phyloP scores from a whole-genome alignment of 2,329 filamentous ascomycete genomes.

The Dryadomyces quercivorus region DNA sequence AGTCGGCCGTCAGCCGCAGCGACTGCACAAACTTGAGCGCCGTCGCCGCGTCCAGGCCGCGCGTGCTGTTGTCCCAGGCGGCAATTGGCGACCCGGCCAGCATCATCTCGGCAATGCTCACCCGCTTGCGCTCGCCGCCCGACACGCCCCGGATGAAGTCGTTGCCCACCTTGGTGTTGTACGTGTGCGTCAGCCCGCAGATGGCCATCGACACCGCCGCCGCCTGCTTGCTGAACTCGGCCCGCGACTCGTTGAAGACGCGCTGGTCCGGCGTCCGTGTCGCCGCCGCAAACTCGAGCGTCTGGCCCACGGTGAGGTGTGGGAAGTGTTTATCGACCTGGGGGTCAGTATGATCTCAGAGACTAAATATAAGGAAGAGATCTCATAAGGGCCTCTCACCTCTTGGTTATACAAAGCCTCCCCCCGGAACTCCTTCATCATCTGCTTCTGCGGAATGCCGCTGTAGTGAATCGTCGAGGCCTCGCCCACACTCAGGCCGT shows the following conservation, averaged over 20 bases:
- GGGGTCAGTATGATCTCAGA: not conserved
- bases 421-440: conserved; percentile 49
- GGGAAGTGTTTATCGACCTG: conserved; percentile 51
- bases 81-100: conserved; percentile 45
- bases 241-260: not conserved
- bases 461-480: conserved; percentile 48
- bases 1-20: conserved; percentile 53
- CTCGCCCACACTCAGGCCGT: conserved; percentile 41
- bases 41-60: conserved; percentile 52
- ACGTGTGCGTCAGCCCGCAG: conserved; percentile 57
- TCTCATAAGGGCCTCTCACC: conserved; percentile 5
- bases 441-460: conserved; percentile 38
- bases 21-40: conserved; percentile 55
- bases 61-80: conserved; percentile 60
- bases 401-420: conserved; percentile 68
- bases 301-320: conserved; percentile 54
- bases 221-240: not conserved
- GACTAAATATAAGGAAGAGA: not conserved
- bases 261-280: conserved; percentile 1
- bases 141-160: conserved; percentile 49
- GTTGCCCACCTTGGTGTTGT: conserved; percentile 56
- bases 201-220: conserved; percentile 41
- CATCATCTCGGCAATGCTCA: conserved; percentile 62
- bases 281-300: conserved; percentile 38
- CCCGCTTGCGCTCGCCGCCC: conserved; percentile 58